These are phyloP conservation scores for Nymphaea colorata DNA, from an alignment of 164 flowering plant genomes.

Conservation along the genomic window DNA sequence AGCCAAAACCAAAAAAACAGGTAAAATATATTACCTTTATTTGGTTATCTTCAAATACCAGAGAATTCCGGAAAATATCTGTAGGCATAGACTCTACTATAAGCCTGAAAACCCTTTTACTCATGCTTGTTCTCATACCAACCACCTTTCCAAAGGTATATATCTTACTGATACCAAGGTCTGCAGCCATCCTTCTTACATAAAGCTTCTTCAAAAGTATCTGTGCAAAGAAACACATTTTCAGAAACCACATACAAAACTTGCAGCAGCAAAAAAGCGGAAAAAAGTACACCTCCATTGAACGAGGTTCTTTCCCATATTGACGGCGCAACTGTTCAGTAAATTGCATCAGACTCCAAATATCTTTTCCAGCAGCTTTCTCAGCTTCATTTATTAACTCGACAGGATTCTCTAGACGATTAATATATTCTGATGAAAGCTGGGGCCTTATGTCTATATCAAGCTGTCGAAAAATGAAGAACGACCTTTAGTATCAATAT, in stretches of 20 bases:
- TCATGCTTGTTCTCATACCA: conserved; percentile 72
- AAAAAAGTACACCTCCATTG: conserved; percentile 52
- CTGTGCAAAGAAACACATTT: neutral
- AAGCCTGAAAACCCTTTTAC: conserved; percentile 62
- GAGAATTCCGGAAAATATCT: conserved; percentile 43
- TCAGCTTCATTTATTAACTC: conserved; percentile 64
- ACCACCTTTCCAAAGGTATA: conserved; percentile 80
- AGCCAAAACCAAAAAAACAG: neutral
- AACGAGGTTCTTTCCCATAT: conserved; percentile 84
- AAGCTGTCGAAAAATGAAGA: conserved; percentile 34
- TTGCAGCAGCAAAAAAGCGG: neutral
- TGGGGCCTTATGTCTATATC: conserved; percentile 69
- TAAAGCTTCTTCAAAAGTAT: conserved; percentile 80
- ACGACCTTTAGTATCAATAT: neutral
- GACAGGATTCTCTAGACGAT: conserved; percentile 83
- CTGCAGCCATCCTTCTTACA: conserved; percentile 93
- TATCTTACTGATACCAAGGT: conserved; percentile 74
- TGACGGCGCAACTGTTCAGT: conserved; percentile 76
- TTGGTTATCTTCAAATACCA: conserved; percentile 47
- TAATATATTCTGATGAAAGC: conserved; percentile 91
- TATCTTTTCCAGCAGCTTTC: conserved; percentile 73
- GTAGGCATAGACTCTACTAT: conserved; percentile 67
- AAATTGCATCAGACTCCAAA: conserved; percentile 78
- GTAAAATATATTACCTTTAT: conserved; percentile 48
- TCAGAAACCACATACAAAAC: neutral